These are phyloP conservation scores for Stemphylium vesicarium DNA, from an alignment of 2,329 filamentous ascomycete species.

Conservation along the genomic window DNA sequence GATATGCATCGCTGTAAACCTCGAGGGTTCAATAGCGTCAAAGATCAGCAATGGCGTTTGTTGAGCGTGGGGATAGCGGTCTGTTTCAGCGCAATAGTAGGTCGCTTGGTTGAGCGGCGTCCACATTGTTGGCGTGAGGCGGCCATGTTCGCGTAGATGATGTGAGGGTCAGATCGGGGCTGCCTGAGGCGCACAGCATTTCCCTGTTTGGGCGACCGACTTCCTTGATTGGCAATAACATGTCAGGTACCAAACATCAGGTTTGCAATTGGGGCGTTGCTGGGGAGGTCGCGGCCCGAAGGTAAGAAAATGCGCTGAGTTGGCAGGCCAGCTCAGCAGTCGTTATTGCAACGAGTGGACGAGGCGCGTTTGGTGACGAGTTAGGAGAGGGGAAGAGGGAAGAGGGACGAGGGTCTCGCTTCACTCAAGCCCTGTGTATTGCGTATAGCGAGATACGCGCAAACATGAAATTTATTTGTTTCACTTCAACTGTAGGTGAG, in stretches of 20 bases:
- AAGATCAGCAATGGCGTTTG: conserved; percentile 5
- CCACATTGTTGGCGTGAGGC: neutral
- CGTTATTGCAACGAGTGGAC: conserved; percentile 1
- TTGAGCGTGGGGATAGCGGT: neutral
- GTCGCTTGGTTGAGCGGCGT: conserved; percentile 2
- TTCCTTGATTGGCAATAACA: conserved; percentile 1
- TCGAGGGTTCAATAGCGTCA: neutral
- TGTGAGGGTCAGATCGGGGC: conserved; percentile 3
- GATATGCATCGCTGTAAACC: neutral
- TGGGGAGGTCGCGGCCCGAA: conserved; percentile 4
- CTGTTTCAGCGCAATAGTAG: neutral
- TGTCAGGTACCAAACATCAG: conserved; percentile 2
- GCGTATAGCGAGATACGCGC: conserved; percentile 8
- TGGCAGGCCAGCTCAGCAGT: conserved; percentile 21
- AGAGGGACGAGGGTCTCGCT: conserved; percentile 11
- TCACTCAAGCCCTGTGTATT: conserved; percentile 7
- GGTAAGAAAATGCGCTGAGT: conserved; percentile 4
- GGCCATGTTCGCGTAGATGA: conserved; percentile 6
- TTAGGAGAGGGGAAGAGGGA: neutral
- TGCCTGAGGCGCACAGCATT: conserved; percentile 14
- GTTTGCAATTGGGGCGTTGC: conserved; percentile 8
- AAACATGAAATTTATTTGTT: conserved; percentile 14
- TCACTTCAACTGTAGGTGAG: conserved; percentile 15
- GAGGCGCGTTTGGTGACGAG: conserved; percentile 1
- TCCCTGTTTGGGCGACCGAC: conserved; percentile 14